These are phyloP conservation scores for Athelia sp. DNA, from an alignment of 1,284 basidiomycete genomes.

Conservation along the genomic window DNA sequence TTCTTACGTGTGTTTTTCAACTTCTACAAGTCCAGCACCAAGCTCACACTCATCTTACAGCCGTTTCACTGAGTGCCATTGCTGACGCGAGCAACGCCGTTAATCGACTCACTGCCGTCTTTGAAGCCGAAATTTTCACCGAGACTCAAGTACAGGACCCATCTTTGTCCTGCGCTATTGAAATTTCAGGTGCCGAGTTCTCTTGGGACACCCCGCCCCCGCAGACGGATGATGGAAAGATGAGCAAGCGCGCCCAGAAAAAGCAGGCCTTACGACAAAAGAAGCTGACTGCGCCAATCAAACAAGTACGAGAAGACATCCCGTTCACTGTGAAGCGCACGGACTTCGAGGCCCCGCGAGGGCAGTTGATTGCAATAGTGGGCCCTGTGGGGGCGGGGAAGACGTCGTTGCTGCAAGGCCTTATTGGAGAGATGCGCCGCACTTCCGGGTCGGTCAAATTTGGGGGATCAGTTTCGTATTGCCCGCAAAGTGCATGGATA, in stretches of 20 bases:
- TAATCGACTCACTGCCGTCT: constrained; percentile 64
- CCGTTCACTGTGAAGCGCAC: constrained; percentile 59
- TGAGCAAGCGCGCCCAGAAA: constrained; percentile 8
- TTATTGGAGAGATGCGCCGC: constrained; percentile 79
- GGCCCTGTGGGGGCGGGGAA: constrained; percentile 64
- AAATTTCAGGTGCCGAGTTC: constrained; percentile 67
- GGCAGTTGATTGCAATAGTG: constrained; percentile 79
- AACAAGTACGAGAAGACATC: constrained; percentile 25
- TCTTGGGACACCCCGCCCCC: constrained; percentile 80
- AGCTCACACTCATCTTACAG: constrained; percentile 26
- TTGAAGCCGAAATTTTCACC: constrained; percentile 72
- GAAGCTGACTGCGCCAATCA: no score
- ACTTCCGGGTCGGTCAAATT: constrained; percentile 60
- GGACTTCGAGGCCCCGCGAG: constrained; percentile 61
- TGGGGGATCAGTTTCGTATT: constrained; percentile 75
- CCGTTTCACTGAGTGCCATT: constrained; percentile 70
- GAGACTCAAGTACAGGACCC: constrained; percentile 47
- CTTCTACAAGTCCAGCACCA: neutral
- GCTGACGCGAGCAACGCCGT: constrained; percentile 78
- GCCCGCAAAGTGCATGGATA: constrained; percentile 86
- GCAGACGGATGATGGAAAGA: constrained; percentile 26
- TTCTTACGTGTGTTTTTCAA: constrained; percentile 50
- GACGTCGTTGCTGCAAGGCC: constrained; percentile 69
- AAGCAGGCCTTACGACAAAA: no score
- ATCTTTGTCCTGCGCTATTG: constrained; percentile 56